Evolutionary conservation across 2,329 filamentous ascomycete genomes (phyloP).

Genomic region (Incumbomyces lentus): DNA sequence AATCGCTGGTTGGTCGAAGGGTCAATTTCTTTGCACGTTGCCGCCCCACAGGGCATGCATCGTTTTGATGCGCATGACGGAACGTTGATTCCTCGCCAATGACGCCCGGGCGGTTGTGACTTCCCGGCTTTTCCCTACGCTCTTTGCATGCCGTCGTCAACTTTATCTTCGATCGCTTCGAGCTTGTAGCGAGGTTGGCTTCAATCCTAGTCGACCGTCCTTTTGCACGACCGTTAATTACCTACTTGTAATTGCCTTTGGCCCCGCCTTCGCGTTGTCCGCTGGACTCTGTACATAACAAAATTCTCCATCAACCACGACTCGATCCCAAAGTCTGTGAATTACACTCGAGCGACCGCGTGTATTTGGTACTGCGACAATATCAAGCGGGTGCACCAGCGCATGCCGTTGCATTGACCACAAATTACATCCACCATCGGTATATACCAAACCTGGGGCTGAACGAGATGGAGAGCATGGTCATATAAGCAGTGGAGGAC

Average conservation of each 20-base stretch:
- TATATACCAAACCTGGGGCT: no score
- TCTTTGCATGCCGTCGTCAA: neutral
- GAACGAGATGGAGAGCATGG: no score
- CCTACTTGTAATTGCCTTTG: neutral
- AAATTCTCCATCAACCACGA: no score
- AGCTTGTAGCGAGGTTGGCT: neutral
- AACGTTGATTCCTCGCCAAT: neutral
- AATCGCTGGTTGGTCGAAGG: neutral
- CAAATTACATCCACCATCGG: no score
- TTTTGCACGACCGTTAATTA: neutral
- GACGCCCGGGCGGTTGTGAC: neutral
- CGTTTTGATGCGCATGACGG: neutral
- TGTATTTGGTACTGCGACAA: no score
- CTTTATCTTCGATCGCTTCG: neutral
- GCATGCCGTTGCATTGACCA: no score
- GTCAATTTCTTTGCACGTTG: neutral
- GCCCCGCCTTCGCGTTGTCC: neutral
- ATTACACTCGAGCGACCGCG: no score
- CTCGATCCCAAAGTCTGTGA: no score
- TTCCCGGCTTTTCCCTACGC: constrained; percentile 3
- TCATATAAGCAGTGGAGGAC: no score
- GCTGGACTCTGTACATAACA: no score
- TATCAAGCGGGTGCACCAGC: no score
- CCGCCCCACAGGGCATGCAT: no score
- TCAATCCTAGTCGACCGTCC: neutral